Evolutionary conservation across 1,139 yeast genomes (phyloP).

Genomic region (Debaryomyces sp.): DNA sequence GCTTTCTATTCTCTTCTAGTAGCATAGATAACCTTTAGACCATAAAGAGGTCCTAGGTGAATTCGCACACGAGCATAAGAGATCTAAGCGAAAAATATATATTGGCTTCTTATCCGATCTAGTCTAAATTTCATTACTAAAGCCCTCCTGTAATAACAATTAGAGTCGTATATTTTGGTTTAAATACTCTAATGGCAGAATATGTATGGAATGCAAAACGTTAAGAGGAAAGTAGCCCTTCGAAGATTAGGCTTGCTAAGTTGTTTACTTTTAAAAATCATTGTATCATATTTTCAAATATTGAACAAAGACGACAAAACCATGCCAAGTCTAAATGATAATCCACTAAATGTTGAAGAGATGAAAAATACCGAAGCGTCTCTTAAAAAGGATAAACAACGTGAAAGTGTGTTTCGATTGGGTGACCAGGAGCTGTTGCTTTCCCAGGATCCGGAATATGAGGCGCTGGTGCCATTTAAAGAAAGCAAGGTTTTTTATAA

Average conservation of each 20-base stretch:
- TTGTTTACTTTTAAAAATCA: not conserved
- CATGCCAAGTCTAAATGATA: not conserved
- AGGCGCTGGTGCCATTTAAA: constrained; percentile 6
- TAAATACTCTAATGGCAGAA: not conserved
- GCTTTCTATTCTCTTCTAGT: not conserved
- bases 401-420: constrained; percentile 5
- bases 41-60: not conserved
- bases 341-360: not conserved
- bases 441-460: constrained; percentile 7
- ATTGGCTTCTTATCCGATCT: not conserved
- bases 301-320: not conserved
- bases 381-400: not conserved
- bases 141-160: too few relatives aligned
- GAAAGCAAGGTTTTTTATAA: constrained; percentile 7
- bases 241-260: not conserved
- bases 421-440: not conserved
- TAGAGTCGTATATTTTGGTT: not conserved
- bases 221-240: not conserved
- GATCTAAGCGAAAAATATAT: not conserved
- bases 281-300: not conserved
- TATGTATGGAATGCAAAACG: not conserved
- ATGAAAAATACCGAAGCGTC: too few relatives aligned
- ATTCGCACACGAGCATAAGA: not conserved
- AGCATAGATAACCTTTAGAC: not conserved
- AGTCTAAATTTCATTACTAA: not conserved